Conservation (phyloP, 169 alveolate genomes). For the Amoebophrya sp. region DNA sequence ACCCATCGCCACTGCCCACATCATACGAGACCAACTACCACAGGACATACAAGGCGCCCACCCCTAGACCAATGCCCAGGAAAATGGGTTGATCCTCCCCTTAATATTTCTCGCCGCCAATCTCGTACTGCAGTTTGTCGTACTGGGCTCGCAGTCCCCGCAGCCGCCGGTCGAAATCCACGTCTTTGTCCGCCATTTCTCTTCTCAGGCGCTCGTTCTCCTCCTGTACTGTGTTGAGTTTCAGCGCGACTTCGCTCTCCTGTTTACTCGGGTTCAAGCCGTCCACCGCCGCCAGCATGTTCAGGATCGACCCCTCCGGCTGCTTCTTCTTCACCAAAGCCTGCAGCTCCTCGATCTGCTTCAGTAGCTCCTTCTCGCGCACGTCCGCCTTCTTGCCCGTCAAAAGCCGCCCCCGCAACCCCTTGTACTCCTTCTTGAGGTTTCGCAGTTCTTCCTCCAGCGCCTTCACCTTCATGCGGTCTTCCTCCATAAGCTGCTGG, state of each 20-base stretch:
- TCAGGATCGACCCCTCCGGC: neutral
- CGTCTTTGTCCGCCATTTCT: neutral
- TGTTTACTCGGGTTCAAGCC: too few relatives aligned
- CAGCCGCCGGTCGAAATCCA: neutral
- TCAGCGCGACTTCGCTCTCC: too few relatives aligned
- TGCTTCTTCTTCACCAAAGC: neutral
- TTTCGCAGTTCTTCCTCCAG: too few relatives aligned
- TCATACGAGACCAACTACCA: too few relatives aligned
- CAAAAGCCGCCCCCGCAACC: neutral
- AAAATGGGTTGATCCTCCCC: too few relatives aligned
- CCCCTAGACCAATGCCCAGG: too few relatives aligned
- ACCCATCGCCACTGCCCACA: too few relatives aligned
- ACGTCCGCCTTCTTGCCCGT: neutral
- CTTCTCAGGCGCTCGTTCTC: neutral
- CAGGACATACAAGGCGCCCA: too few relatives aligned
- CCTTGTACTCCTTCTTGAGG: too few relatives aligned
- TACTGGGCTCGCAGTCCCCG: neutral
- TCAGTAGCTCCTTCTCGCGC: neutral
- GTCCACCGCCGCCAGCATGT: too few relatives aligned
- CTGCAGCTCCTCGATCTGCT: neutral
- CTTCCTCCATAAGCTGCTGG: neutral
- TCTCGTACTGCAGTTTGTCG: neutral
- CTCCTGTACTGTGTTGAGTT: too few relatives aligned
- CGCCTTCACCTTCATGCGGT: neutral
- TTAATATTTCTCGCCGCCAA: neutral